Evolutionary conservation across 441 rosid species (phyloP).

Genomic region (Populus trichocarpa): DNA sequence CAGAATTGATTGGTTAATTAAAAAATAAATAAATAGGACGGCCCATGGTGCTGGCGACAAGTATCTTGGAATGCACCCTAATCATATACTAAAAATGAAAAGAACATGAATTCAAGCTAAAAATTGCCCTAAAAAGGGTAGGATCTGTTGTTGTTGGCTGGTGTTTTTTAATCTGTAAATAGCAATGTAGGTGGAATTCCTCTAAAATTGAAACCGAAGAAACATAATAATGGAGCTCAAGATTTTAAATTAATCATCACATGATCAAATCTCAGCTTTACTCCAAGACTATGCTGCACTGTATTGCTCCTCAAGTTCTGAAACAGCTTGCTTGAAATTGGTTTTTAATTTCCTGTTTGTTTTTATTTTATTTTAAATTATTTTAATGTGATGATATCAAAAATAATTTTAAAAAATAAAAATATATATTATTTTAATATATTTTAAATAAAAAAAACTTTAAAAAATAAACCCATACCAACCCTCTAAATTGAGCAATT

Average conservation of each 20-base stretch:
- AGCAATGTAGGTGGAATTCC: not conserved
- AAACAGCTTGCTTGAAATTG: not conserved
- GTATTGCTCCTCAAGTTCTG: not conserved
- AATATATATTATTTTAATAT: no score
- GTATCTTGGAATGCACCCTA: constrained; percentile 40
- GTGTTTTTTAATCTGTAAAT: not conserved
- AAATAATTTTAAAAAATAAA: no score
- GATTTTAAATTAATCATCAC: not conserved
- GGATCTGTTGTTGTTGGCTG: not conserved
- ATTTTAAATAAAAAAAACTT: no score
- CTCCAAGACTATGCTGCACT: not conserved
- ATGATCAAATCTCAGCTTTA: not conserved
- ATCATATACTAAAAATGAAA: constrained; percentile 18
- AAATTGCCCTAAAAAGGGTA: constrained; percentile 1
- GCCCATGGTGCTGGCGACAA: not conserved
- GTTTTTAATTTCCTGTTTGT: not conserved
- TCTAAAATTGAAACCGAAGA: not conserved
- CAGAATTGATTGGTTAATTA: not conserved
- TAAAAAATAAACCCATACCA: no score
- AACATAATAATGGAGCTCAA: not conserved
- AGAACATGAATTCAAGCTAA: constrained; percentile 29
- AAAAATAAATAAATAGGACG: not conserved
- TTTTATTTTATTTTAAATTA: no score
- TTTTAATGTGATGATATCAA: no score
- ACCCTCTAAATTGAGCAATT: not conserved